A percentile compares a stretch with the other conserved stretches of the same genome.
phyloP scores from a whole-genome alignment of 116 monocot genomes.

The Cymodocea nodosa region DNA sequence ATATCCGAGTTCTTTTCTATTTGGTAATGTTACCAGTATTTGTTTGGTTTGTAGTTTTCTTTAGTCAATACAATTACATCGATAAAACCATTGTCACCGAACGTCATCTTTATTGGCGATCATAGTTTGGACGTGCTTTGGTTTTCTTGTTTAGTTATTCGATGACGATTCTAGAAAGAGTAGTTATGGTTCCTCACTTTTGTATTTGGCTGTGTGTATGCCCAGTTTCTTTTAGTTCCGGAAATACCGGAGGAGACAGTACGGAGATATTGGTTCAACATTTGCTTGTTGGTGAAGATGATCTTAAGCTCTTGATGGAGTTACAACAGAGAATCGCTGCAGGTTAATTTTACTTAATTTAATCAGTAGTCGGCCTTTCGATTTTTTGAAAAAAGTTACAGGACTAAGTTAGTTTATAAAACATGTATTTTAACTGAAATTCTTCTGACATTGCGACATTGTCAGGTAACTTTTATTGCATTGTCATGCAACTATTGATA shows the following conservation, averaged over 20 bases:
- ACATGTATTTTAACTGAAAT: no score
- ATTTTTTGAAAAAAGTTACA: no score
- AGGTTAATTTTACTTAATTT: conserved; percentile 29
- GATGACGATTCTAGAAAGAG: background rate
- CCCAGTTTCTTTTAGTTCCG: conserved; percentile 44
- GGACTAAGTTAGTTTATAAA: no score
- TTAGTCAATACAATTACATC: background rate
- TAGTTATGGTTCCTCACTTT: background rate
- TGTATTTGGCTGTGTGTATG: background rate
- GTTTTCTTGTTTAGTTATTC: no score
- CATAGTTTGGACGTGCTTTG: no score
- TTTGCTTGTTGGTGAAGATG: conserved; percentile 64
- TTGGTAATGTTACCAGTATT: background rate
- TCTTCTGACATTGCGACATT: no score
- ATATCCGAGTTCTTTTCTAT: background rate
- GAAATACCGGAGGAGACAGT: conserved; percentile 21
- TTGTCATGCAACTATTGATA: no score
- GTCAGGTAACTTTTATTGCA: no score
- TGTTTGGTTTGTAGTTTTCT: background rate
- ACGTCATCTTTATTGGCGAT: no score
- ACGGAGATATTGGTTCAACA: conserved; percentile 88
- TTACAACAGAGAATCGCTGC: conserved; percentile 48
- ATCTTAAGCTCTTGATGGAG: conserved; percentile 59
- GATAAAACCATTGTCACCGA: background rate
- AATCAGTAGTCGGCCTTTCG: background rate